Base-by-base conservation (phyloP, 1,139 yeast species). In the Pichia sp. region DNA sequence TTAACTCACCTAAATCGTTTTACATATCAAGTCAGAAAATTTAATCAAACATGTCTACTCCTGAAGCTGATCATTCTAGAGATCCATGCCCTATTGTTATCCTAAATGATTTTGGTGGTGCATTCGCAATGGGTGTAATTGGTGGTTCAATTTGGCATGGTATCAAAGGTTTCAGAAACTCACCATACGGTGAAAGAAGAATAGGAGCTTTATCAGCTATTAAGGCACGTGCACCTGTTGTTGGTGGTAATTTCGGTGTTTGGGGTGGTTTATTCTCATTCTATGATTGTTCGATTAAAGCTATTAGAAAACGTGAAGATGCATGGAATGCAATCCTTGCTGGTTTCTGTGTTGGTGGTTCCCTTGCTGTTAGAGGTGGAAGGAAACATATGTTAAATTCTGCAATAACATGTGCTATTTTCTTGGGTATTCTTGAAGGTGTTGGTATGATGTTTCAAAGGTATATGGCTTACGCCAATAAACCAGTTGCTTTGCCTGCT, bases 101-200 rank as follows among this genome's bases (percentile, higher is more conserved):
- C 54, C 69, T 91, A 52, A 89, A 81, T 66, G 99, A 91, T 71
- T 91, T 91, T 58, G 99, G 99, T 58, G 97, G 97, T 62, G 97
- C 98, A 44, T 91, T 88, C 59, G 80, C 97, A 58, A 89, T 91
- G 97, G 99, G 99, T 66, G 84, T 79, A 54, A 84, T 91, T 59
- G 97, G 98, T 68, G 99, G 99, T 52, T 80, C 93, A 56, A 81
- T 93, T 51, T 91, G 98, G 98, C 98, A 91, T 70, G 96, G 97
- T 60, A 84, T 91, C 60, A 91, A 93, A 63, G 99, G 99, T 37
- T 91, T 91, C 75, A 78, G 98, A 64, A 93, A 93, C 72, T 86
- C 96, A 12, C 98, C 99, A 43, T 73, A 79, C 50, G 98, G 98
- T 47, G 98, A 91, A 66, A 79, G 97, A 69, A 73, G 95, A 55